Conservation (phyloP, 2,329 filamentous ascomycete genomes). For the Apiospora kogelbergensis region DNA sequence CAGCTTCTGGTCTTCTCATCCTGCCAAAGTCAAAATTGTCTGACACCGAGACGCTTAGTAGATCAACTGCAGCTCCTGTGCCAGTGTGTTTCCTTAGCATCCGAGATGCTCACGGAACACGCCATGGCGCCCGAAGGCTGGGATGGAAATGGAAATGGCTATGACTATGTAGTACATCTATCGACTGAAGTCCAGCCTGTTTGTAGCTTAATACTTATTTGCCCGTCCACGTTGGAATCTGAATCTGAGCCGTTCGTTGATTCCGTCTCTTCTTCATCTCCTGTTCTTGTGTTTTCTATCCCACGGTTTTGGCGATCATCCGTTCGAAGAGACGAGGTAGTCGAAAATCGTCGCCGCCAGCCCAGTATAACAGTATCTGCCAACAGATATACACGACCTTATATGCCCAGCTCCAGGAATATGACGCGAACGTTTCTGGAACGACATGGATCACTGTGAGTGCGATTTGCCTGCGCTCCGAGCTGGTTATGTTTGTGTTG, state of each 20-base stretch:
- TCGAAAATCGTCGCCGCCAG: background rate
- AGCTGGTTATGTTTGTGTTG: background rate
- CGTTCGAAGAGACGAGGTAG: background rate
- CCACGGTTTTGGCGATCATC: background rate
- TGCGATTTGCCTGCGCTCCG: background rate
- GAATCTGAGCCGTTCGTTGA: background rate
- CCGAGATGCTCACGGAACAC: background rate
- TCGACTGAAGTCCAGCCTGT: background rate
- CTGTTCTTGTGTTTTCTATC: background rate
- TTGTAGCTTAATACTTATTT: background rate
- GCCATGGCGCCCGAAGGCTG: constrained; percentile 5
- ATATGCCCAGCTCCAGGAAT: background rate
- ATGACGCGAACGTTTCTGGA: constrained; percentile 3
- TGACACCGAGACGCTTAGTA: constrained; percentile 6
- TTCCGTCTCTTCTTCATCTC: background rate
- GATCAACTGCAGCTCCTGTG: background rate
- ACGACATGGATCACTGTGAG: background rate
- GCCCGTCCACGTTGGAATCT: background rate
- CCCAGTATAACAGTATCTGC: background rate
- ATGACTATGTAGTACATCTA: constrained; percentile 6
- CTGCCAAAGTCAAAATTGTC: constrained; percentile 7
- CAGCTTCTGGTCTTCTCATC: background rate
- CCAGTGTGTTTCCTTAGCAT: background rate
- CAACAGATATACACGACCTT: background rate
- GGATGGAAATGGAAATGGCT: constrained; percentile 6